Evolutionary conservation across 1,139 yeast genomes (phyloP), one percentile per base, ranked within the genome.

Genomic region (Ogataea hybrid): DNA sequence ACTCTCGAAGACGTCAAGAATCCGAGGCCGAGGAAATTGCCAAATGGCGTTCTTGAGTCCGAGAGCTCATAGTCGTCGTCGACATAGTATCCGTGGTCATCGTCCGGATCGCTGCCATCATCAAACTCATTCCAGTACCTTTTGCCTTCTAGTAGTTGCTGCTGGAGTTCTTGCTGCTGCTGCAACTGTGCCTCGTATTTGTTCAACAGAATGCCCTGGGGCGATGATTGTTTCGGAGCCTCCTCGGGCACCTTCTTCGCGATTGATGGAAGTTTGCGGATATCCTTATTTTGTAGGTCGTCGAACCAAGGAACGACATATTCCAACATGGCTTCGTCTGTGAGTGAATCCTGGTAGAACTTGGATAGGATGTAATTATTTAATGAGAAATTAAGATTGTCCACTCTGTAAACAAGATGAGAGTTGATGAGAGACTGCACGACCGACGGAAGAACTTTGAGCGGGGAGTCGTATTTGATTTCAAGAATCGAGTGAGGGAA

Each of bases 81-180:
- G 48, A 55, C 44, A 32, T 59, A 60, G 38, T 56, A 59, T 2
- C 53, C 57, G 23, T 39, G 50, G 25, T 40, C 50, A 25, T 50
- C 53, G 34, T 58, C 65, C 29, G 40, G 54, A 43, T 62, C 67
- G 1, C 65, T 59, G 0, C 80, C 83, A 52, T 81, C 75, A 54
- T 81, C 88, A 57, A 81, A 81, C 59, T 81, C 88, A 56, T 81
- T 81, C 88, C 88, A 81, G 56, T 81, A 81, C 37, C 84, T 64
- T 14, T 70, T 64, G 36, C 66, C 61, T n/a, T 59, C 51, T 36
- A 62, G 68, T 48, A 64, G 58, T 4, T 61, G 35, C 51, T 15
- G 48, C n/a, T 36, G 47, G 6, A 25, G 31, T 4, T 37, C 35
- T 22, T 29, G 36, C 9, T 23, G 23, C 7, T 33, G 35, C n/a